Base-by-base conservation (phyloP, 2,329 filamentous ascomycete species). In the Teratosphaeriaceae sp. region DNA sequence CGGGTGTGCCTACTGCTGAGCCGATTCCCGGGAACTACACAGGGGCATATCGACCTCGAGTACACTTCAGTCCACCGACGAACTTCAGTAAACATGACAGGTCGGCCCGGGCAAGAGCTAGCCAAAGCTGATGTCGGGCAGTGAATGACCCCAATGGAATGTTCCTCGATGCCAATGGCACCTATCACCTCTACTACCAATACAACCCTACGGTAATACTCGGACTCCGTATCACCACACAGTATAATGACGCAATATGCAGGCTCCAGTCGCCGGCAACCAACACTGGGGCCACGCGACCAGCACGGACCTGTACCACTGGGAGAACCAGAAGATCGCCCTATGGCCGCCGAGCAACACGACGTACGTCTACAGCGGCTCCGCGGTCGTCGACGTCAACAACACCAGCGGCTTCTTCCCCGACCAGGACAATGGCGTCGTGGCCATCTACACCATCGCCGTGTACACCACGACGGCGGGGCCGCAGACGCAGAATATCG, bases 351-450 rank as follows among this genome's bases (percentile, higher is more conserved):
- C 68, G 48, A 72, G 75, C 1, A 76, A 75, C 40, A 71, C 73
- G 19, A 69, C 68, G 30, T 72, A 69, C 23, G 79, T 71, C 29
- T 75, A 72, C 53, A 72, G 62, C 1, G 74, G 78, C 19, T 79
- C 74, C 37, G 71, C 68, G 5, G 78, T 83, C 0, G 63, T 79
- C 18, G 80, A 84, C 54, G 60, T 60, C 9, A 76, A 82, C 55
- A 84, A 84, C 55, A 82, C 79, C 0, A 81, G 77, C 12, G 79
- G 79, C 1, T 80, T 84, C 65, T 83, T 83, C 50, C 74, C 73
- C 0, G 66, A 73, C 37, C 76, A 78, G 53, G 67, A 66, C n/a
- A 75, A 78, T 44, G 77, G 78, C 3, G 75, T 83, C 4, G 74
- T 84, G 2, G 80, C 80, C 16, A 72, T 80, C 52, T 77, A 79